A percentile compares a stretch with the other conserved stretches of the same genome.
phyloP scores from a whole-genome alignment of 768 basidiomycete species.

The Cystofilobasidium bisporidii region DNA sequence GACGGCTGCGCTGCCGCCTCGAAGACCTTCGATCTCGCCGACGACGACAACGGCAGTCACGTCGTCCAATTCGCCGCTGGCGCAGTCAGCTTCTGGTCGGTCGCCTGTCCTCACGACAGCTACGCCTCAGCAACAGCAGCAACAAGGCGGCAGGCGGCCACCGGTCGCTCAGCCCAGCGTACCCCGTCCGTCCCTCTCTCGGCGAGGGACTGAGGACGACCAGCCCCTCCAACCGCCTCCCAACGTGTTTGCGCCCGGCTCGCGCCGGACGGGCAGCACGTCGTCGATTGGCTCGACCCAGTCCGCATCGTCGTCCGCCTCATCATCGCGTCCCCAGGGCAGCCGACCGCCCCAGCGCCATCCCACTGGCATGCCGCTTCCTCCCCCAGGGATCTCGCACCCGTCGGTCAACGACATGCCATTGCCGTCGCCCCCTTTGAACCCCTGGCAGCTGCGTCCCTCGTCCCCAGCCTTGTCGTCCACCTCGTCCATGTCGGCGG shows the following conservation, averaged over 20 bases:
- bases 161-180: not conserved
- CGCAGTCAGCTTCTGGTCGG: too few species aligned
- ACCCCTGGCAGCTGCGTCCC: conserved; percentile 13
- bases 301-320: not conserved
- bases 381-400: not conserved
- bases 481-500: not conserved
- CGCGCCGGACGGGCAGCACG: not conserved
- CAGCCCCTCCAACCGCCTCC: not conserved
- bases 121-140: not conserved
- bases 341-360: not conserved
- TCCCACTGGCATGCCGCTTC: not conserved
- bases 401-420: not conserved
- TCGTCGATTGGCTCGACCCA: not conserved
- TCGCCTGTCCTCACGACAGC: too few species aligned
- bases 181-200: not conserved
- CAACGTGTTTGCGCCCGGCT: not conserved
- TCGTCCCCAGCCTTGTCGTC: conserved; percentile 8
- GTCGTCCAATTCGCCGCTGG: too few species aligned
- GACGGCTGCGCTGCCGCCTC: too few species aligned
- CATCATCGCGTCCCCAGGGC: not conserved
- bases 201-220: not conserved
- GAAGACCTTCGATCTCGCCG: too few species aligned
- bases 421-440: conserved; percentile 15
- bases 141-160: not conserved
- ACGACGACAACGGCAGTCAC: too few species aligned